Conservation (phyloP, 108 stramenopile genomes). For the Cyclotella atomus region DNA sequence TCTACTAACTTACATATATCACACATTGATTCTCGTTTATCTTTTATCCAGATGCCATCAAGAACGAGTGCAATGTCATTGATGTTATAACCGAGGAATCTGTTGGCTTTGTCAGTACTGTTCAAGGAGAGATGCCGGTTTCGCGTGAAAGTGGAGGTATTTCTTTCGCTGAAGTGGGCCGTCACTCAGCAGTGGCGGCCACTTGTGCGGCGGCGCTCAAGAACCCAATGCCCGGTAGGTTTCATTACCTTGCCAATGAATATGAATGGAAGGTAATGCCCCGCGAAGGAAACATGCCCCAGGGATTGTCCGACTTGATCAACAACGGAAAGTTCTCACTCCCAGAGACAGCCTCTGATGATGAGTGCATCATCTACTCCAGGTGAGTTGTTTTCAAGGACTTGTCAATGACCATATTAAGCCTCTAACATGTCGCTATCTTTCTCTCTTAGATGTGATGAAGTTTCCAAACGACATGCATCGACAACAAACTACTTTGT, state of each 20-base stretch:
- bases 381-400: too few relatives aligned
- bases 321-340: neutral
- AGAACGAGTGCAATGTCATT: conserved; percentile 38
- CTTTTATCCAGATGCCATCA: too few relatives aligned
- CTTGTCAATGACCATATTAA: too few relatives aligned
- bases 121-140: conserved; percentile 25
- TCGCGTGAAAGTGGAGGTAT: conserved; percentile 24
- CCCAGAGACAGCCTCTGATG: neutral
- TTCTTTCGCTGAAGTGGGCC: conserved; percentile 20
- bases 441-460: conserved; percentile 19
- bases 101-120: conserved; percentile 30
- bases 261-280: conserved; percentile 20
- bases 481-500: conserved; percentile 14
- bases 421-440: neutral
- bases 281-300: too few relatives aligned
- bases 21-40: too few relatives aligned
- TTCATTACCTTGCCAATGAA: conserved; percentile 22
- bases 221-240: conserved; percentile 23
- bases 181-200: conserved; percentile 21
- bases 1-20: too few relatives aligned
- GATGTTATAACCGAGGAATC: conserved; percentile 36
- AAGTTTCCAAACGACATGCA: conserved; percentile 22
- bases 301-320: conserved; percentile 12
- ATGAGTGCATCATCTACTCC: conserved; percentile 5
- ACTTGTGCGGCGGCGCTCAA: conserved; percentile 21